Conservation (phyloP, 495 filamentous ascomycete genomes). For the Pseudoneurospora amorphoporcata region DNA sequence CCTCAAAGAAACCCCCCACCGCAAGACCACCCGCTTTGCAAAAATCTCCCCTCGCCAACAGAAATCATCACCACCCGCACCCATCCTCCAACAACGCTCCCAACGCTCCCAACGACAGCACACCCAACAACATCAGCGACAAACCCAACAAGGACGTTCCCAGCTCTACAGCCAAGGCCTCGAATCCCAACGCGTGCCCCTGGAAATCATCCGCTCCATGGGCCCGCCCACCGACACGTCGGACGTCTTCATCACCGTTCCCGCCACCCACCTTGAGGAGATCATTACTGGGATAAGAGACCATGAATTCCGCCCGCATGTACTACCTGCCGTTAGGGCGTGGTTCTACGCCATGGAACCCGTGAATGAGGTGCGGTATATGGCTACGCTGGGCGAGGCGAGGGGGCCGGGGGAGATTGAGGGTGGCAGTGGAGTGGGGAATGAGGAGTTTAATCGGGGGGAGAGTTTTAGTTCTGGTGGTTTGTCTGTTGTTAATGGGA, state of each 20-base stretch:
- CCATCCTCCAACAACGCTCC: conserved; percentile 10
- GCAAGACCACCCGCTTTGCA: conserved; percentile 3
- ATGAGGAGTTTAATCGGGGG: conserved; percentile 38
- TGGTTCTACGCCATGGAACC: conserved; percentile 39
- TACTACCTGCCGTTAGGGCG: conserved; percentile 31
- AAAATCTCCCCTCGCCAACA: conserved; percentile 13
- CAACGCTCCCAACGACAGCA: conserved; percentile 5
- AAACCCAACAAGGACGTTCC: conserved; percentile 10
- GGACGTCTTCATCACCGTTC: conserved; percentile 37
- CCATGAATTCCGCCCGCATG: conserved; percentile 37
- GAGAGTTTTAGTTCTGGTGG: background rate
- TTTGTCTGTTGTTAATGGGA: background rate
- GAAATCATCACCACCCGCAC: conserved; percentile 3
- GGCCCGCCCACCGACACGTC: conserved; percentile 35
- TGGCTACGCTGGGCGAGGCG: conserved; percentile 33
- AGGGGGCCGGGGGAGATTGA: conserved; percentile 33
- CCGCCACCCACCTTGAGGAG: conserved; percentile 25
- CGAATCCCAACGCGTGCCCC: conserved; percentile 40
- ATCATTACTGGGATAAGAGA: conserved; percentile 31
- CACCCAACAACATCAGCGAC: conserved; percentile 2
- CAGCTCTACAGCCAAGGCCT: conserved; percentile 31
- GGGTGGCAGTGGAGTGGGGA: conserved; percentile 29
- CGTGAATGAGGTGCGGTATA: conserved; percentile 33
- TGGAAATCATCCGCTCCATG: conserved; percentile 32
- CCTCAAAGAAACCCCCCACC: conserved; percentile 2